phyloP scores from a whole-genome alignment of 2,329 filamentous ascomycete genomes.

The Aureobasidium sp. region DNA sequence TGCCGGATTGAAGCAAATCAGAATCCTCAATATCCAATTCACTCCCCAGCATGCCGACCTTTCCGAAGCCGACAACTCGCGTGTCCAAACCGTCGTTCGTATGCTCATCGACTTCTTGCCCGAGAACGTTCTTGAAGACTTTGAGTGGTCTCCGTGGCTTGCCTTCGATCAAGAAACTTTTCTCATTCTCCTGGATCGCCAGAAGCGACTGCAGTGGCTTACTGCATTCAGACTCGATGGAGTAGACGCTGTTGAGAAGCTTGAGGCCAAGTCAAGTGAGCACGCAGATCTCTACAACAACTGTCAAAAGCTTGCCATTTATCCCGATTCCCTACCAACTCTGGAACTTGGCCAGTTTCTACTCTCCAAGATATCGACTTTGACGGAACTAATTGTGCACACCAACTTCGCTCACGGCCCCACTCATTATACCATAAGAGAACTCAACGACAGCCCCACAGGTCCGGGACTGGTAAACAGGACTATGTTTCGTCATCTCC shows the following conservation, averaged over 20 bases:
- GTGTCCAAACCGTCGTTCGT: conserved; percentile 33
- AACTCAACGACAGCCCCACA: conserved; percentile 40
- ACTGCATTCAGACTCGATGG: conserved; percentile 40
- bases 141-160: conserved; percentile 44
- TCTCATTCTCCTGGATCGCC: conserved; percentile 39
- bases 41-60: conserved; percentile 27
- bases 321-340: conserved; percentile 38
- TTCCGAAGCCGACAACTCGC: conserved; percentile 24
- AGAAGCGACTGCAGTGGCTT: conserved; percentile 41
- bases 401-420: conserved; percentile 37
- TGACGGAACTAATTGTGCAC: conserved; percentile 42
- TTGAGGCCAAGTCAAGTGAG: conserved; percentile 33
- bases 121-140: conserved; percentile 41
- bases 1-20: conserved; percentile 39
- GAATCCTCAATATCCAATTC: conserved; percentile 40
- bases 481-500: conserved; percentile 39
- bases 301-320: conserved; percentile 37
- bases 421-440: conserved; percentile 28
- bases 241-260: conserved; percentile 31
- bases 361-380: conserved; percentile 32
- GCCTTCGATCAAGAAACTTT: conserved; percentile 41
- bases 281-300: conserved; percentile 35
- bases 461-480: conserved; percentile 38
- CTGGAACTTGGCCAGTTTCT: conserved; percentile 37
- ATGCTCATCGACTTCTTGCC: conserved; percentile 43